Percentiles rank a stretch among this genome's conserved stretches.
Conservation (phyloP, 805 yeast genomes). For the Saturnispora gosingensis region DNA sequence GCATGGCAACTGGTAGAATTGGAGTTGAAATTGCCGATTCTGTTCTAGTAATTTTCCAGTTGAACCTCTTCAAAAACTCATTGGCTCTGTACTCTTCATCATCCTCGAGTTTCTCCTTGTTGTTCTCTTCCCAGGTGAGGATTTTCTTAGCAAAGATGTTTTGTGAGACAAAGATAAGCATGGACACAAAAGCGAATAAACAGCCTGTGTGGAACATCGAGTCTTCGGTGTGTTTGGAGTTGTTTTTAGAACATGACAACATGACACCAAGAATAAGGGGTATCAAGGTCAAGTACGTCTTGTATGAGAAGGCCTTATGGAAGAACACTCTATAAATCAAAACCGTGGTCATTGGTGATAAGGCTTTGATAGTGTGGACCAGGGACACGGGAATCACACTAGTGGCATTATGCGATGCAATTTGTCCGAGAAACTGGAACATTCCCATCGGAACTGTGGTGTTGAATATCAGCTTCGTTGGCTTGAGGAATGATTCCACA, state of each 20-base stretch:
- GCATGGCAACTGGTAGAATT: constrained; percentile 26
- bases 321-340: constrained; percentile 60
- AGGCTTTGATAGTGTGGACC: constrained; percentile 89
- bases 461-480: constrained; percentile 41
- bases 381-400: constrained; percentile 85
- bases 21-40: constrained; percentile 30
- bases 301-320: constrained; percentile 43
- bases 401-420: constrained; percentile 88
- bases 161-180: constrained; percentile 67
- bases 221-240: constrained; percentile 18
- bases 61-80: constrained; percentile 21
- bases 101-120: constrained; percentile 13
- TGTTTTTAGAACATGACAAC: constrained; percentile 53
- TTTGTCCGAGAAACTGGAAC: constrained; percentile 88
- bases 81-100: constrained; percentile 15
- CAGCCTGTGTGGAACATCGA: constrained; percentile 32
- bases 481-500: constrained; percentile 37
- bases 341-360: constrained; percentile 86
- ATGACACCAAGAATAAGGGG: constrained; percentile 83
- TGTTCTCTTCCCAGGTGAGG: constrained; percentile 39
- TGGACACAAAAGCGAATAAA: constrained; percentile 42
- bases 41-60: constrained; percentile 22
- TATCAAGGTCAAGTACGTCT: constrained; percentile 69
- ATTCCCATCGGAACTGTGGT: constrained; percentile 91
- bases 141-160: constrained; percentile 73